These are phyloP conservation scores for Hypomyces perniciosus DNA, from an alignment of 2,329 filamentous ascomycete genomes.

Conservation along the genomic window DNA sequence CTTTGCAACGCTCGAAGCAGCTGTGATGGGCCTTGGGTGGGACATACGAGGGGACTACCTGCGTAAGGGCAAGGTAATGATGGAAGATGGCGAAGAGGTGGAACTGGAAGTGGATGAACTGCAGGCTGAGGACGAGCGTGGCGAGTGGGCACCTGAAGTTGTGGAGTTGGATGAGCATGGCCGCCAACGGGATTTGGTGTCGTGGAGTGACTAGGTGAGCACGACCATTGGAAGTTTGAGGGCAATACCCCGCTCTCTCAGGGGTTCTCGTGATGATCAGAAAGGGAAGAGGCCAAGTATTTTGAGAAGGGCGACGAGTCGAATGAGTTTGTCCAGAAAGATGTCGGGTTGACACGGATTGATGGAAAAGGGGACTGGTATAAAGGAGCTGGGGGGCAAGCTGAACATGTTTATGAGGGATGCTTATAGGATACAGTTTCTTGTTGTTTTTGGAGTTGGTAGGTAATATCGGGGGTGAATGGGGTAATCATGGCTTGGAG, in stretches of 20 bases:
- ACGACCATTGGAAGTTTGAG: not conserved
- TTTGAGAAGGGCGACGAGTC: constrained; percentile 1
- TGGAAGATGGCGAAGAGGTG: constrained; percentile 48
- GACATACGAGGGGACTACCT: constrained; percentile 47
- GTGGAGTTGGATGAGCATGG: constrained; percentile 48
- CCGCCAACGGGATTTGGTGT: constrained; percentile 46
- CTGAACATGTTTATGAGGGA: no score
- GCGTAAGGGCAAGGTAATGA: constrained; percentile 41
- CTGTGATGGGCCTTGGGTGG: constrained; percentile 45
- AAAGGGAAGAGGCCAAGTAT: not conserved
- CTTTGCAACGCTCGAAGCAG: constrained; percentile 35
- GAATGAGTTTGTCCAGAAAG: constrained; percentile 3
- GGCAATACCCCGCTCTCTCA: not conserved
- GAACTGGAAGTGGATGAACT: constrained; percentile 44
- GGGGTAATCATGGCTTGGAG: no score
- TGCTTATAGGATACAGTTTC: no score
- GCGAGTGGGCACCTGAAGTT: constrained; percentile 48
- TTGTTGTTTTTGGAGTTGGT: no score
- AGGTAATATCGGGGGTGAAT: no score
- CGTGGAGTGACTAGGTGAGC: constrained; percentile 34
- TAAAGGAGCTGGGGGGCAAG: no score
- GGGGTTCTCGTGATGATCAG: not conserved
- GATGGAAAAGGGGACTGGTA: no score
- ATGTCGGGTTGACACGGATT: not conserved
- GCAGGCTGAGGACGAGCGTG: constrained; percentile 48